These are phyloP conservation scores for Maudiozyma serrabonitensis DNA, from an alignment of 805 yeast genomes.

Conservation along the genomic window DNA sequence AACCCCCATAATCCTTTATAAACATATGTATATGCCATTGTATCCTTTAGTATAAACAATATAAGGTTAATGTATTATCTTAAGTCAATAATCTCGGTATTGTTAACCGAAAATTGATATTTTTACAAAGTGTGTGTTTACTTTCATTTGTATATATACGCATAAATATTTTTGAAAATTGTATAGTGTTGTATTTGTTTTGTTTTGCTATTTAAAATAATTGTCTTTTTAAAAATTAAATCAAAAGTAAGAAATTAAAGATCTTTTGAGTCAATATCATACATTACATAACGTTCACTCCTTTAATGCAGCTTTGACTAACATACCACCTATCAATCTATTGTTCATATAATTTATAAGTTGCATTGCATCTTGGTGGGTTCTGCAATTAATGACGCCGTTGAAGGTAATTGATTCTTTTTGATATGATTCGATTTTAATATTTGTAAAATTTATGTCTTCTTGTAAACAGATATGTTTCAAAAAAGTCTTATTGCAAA, in stretches of 20 bases:
- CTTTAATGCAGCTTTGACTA: conserved; percentile 14
- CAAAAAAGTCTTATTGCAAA: conserved; percentile 22
- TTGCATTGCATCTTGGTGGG: conserved; percentile 15
- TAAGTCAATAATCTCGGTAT: too few relatives aligned
- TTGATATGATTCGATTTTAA: conserved; percentile 13
- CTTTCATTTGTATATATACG: too few relatives aligned
- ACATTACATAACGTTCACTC: neutral
- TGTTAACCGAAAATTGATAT: too few relatives aligned
- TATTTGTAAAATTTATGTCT: conserved; percentile 12
- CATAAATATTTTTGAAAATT: too few relatives aligned
- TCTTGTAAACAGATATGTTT: conserved; percentile 18
- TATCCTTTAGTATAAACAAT: too few relatives aligned
- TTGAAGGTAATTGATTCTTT: conserved; percentile 11
- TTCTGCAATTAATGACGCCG: conserved; percentile 18
- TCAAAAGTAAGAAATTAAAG: too few relatives aligned
- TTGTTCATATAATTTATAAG: conserved; percentile 17
- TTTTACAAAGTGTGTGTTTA: too few relatives aligned
- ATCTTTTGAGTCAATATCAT: too few relatives aligned
- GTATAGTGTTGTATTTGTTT: neutral
- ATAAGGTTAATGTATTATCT: too few relatives aligned
- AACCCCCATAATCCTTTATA: too few relatives aligned
- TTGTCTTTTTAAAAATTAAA: too few relatives aligned
- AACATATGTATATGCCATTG: too few relatives aligned
- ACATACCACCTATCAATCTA: conserved; percentile 23
- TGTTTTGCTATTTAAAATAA: neutral